Evolutionary conservation across 305 asterid species (phyloP), one percentile per base, ranked within the genome.

Genomic region (Ajuga reptans): DNA sequence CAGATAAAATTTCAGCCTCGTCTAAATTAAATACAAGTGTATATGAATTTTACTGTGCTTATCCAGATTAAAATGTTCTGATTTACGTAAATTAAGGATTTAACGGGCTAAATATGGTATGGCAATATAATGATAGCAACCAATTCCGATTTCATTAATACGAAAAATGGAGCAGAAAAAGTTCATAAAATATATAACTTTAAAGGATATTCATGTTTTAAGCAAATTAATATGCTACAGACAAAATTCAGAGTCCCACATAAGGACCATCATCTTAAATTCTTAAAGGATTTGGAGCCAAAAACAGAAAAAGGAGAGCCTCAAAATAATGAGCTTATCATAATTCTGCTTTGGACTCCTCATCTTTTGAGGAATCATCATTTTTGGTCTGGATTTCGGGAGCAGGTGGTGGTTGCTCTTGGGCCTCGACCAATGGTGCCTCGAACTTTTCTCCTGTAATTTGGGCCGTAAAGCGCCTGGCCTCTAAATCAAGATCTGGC

Each of bases 401-500:
- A 17, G 89, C 76, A 10, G 84, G 65, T 33, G 77, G 67, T 4
- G 74, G 62, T 67, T 68, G 82, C 63, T 83, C 89, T 74, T 74
- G 84, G 64, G 85, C 79, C 51, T 83, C n/a, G n/a, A n/a, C n/a
- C n/a, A n/a, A n/a, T n/a, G n/a, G n/a, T n/a, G 85, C 79, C 51
- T 83, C 91, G 11, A 85, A 49, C 27, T 46, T 64, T 79, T 89
- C 99, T 5, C 96, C 97, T 64, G 77, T 65, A 53, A 86, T 82
- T 70, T 81, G 83, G 68, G 97, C 91, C 0, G 97, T 91, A 82
- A 89, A 85, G 47, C 64, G 83, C 77, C 97, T 78, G 14, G 97
- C 96, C 84, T 93, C 96, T 15, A 79, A 75, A 73, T 93, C 99
- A 47, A 89, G 96, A 80, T 93, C 97, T 4, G 99, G 96, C 99